A percentile compares a stretch with the other conserved stretches of the same genome.
These are phyloP conservation scores for Vachellia collinsii DNA, from an alignment of 306 rosid genomes.

Conservation along the genomic window DNA sequence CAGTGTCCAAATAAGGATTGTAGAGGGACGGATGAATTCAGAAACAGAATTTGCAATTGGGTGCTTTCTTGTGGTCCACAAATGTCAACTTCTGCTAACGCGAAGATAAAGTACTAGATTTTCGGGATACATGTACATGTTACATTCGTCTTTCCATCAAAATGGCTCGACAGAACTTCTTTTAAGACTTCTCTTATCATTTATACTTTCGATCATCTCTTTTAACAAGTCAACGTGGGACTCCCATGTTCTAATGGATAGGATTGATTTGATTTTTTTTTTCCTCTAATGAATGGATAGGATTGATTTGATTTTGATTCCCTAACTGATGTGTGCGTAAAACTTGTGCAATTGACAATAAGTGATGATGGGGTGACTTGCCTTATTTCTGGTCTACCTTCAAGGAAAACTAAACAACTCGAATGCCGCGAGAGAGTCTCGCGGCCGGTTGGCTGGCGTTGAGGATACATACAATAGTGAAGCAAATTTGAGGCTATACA, in stretches of 20 bases:
- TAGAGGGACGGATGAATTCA: neutral
- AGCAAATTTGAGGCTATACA: conserved; percentile 6
- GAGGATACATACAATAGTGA: neutral
- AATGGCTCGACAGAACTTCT: no score
- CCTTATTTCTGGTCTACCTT: neutral
- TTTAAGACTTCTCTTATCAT: no score
- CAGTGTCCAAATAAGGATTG: neutral
- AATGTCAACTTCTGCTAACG: neutral
- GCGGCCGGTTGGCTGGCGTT: conserved; percentile 42
- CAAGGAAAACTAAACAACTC: conserved; percentile 50
- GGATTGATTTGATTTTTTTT: neutral
- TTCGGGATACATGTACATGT: no score
- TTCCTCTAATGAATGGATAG: no score
- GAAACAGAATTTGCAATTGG: neutral
- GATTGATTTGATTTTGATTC: conserved; percentile 18
- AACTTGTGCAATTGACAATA: neutral
- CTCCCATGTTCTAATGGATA: no score
- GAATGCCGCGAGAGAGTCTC: conserved; percentile 36
- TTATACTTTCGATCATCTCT: no score
- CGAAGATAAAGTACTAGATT: neutral
- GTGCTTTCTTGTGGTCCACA: neutral
- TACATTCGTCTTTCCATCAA: no score
- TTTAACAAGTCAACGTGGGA: no score
- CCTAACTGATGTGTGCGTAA: neutral
- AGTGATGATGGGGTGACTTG: conserved; percentile 29